A percentile compares a stretch with the other conserved stretches of the same genome.
Evolutionary conservation across 1,284 basidiomycete species (phyloP).

Genomic region (Microbotryomycetes sp.): DNA sequence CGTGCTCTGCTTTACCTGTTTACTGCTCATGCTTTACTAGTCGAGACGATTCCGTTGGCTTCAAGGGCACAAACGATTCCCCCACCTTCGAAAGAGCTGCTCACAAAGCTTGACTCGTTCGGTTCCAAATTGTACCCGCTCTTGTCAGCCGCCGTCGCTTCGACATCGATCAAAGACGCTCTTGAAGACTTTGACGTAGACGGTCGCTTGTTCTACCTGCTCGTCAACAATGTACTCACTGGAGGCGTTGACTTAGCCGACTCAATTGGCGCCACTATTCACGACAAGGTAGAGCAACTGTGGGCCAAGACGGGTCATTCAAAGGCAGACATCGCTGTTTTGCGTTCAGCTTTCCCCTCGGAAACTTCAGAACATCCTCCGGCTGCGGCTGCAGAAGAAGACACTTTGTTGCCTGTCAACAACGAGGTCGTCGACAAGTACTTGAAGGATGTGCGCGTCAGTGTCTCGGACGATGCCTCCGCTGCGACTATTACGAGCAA

Average conservation of each 20-base stretch:
- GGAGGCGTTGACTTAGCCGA: slow-evolving; percentile 13
- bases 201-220: slow-evolving; percentile 49
- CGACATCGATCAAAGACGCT: slow-evolving; percentile 35
- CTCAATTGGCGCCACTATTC: slow-evolving; percentile 23
- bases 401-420: slow-evolving; percentile 50
- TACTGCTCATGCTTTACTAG: slow-evolving; percentile 23
- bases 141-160: slow-evolving; percentile 8
- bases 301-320: slow-evolving; percentile 19
- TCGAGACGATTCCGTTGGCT: slow-evolving; percentile 25
- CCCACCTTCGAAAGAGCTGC: slow-evolving; percentile 8
- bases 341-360: slow-evolving; percentile 12
- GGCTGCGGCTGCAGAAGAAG: neutral
- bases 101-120: slow-evolving; percentile 24
- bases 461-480: slow-evolving; percentile 36
- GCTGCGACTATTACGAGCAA: slow-evolving; percentile 34
- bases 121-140: slow-evolving; percentile 17
- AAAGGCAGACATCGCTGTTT: slow-evolving; percentile 21
- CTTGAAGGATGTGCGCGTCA: slow-evolving; percentile 45
- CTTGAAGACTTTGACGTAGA: slow-evolving; percentile 47
- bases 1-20: slow-evolving; percentile 25
- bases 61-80: slow-evolving; percentile 29
- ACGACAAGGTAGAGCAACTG: slow-evolving; percentile 8
- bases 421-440: slow-evolving; percentile 52
- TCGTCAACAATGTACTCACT: slow-evolving; percentile 44
- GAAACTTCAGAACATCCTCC: neutral